Conservation (phyloP, 2,329 filamentous ascomycete species). For the Colletotrichum sp. region DNA sequence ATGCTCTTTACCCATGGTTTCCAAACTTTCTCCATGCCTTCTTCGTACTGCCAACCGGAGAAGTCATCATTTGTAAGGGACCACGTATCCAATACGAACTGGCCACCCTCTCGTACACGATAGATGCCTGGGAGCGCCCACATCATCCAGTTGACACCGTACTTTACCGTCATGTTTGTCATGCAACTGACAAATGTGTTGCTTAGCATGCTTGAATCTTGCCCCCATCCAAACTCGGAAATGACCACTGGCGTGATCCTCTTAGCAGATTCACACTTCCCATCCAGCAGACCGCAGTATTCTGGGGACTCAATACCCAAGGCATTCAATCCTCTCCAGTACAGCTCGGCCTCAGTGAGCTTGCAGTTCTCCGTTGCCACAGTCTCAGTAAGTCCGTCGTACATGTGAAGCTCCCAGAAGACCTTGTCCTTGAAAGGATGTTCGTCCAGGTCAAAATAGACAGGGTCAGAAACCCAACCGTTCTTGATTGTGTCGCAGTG, state of each 20-base stretch:
- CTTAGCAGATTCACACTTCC: not conserved
- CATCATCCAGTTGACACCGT: not conserved
- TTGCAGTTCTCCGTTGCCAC: constrained; percentile 49
- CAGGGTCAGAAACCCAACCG: not conserved
- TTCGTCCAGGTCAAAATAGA: not conserved
- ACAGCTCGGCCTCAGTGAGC: constrained; percentile 52
- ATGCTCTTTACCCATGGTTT: constrained; percentile 52
- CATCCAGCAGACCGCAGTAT: not conserved
- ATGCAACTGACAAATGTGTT: not conserved
- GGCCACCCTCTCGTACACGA: not conserved
- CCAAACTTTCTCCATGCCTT: constrained; percentile 52
- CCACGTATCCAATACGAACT: not conserved
- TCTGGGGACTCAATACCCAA: constrained; percentile 43
- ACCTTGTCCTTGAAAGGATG: not conserved
- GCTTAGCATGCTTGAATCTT: not conserved
- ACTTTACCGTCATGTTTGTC: not conserved
- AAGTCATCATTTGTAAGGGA: constrained; percentile 45
- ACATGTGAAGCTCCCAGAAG: not conserved
- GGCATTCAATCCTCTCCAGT: constrained; percentile 54
- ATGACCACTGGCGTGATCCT: not conserved
- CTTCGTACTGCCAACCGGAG: constrained; percentile 48
- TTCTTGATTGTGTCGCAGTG: not conserved
- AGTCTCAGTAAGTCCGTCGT: constrained; percentile 34
- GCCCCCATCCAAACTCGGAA: not conserved
- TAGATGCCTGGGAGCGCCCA: not conserved